Evolutionary conservation across 2,329 filamentous ascomycete species (phyloP).

Genomic region (Fusarium decemcellulare): DNA sequence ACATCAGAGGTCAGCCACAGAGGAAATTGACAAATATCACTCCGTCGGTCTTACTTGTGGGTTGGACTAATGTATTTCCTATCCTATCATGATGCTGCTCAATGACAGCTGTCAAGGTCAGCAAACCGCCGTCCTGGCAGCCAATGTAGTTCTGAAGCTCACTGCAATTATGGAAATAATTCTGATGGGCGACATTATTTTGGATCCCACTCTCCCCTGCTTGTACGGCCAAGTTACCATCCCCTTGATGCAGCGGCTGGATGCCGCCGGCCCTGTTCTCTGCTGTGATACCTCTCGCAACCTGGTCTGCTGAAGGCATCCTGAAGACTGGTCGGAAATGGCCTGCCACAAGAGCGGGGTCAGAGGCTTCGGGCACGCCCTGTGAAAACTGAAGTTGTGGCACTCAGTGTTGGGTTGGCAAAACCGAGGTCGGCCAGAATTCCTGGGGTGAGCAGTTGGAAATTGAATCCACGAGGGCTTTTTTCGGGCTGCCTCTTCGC

Average conservation of each 20-base stretch:
- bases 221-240: background rate
- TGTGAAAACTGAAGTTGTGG: too few species aligned
- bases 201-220: background rate
- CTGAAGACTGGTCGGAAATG: too few species aligned
- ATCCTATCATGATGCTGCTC: background rate
- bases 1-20: background rate
- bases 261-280: conserved; percentile 1
- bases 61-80: background rate
- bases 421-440: too few species aligned
- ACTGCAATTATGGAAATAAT: background rate
- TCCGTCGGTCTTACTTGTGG: background rate
- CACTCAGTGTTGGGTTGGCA: too few species aligned
- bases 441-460: too few species aligned
- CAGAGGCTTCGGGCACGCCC: too few species aligned
- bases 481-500: too few species aligned
- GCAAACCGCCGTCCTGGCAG: background rate
- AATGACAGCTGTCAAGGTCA: background rate
- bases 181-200: background rate
- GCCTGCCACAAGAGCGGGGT: too few species aligned
- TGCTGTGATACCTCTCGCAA: background rate
- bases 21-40: too few species aligned
- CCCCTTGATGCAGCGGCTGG: background rate
- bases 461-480: too few species aligned
- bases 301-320: background rate
- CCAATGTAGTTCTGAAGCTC: background rate